These are phyloP conservation scores for Westerdykella ornata DNA, from an alignment of 2,329 filamentous ascomycete genomes.

Conservation along the genomic window DNA sequence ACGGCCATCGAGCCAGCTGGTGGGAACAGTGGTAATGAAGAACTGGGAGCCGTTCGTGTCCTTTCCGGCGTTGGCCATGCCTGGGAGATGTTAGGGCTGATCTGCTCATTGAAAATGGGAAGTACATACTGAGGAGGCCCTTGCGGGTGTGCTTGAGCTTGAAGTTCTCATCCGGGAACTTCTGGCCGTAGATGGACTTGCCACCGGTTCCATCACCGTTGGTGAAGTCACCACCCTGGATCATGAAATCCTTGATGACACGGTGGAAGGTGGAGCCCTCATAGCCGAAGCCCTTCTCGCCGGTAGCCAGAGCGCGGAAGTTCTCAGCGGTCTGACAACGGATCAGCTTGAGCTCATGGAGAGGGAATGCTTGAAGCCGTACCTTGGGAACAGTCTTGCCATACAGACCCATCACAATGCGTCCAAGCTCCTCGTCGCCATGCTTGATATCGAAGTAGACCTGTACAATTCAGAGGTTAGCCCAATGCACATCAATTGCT, in stretches of 20 bases:
- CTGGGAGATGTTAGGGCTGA: slow-evolving; percentile 28
- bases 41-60: slow-evolving; percentile 88
- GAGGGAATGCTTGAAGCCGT: too few species aligned
- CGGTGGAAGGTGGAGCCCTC: slow-evolving; percentile 79
- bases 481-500: not conserved
- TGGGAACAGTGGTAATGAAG: slow-evolving; percentile 81
- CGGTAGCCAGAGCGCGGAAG: slow-evolving; percentile 66
- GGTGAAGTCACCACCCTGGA: slow-evolving; percentile 86
- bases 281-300: slow-evolving; percentile 81
- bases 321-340: too few species aligned
- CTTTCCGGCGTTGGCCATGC: slow-evolving; percentile 78
- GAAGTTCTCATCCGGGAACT: slow-evolving; percentile 89
- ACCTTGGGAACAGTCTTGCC: slow-evolving; percentile 78
- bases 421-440: slow-evolving; percentile 66
- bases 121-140: slow-evolving; percentile 59
- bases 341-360: too few species aligned
- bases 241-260: slow-evolving; percentile 88
- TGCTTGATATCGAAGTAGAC: slow-evolving; percentile 80
- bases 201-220: slow-evolving; percentile 74
- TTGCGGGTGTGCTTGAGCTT: slow-evolving; percentile 87
- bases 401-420: slow-evolving; percentile 75
- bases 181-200: slow-evolving; percentile 80
- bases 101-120: not conserved
- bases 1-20: slow-evolving; percentile 73
- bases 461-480: slow-evolving; percentile 24